Base-by-base conservation (phyloP, 1,139 yeast genomes). In the Suhomyces maxii region DNA sequence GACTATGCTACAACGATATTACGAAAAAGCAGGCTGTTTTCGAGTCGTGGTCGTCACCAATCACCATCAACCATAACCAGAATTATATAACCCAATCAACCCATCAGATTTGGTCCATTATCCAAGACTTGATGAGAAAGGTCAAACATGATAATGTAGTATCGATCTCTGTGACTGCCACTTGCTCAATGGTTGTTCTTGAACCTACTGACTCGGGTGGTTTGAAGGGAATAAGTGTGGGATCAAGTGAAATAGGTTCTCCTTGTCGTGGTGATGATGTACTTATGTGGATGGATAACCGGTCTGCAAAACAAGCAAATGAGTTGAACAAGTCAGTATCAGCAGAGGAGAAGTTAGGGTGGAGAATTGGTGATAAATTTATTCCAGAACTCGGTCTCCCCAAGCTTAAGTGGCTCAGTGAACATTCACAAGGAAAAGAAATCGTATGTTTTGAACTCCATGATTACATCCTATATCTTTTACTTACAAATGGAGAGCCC, bases 271-370 rank as follows among this genome's bases (percentile, higher is more conserved):
- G 56, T 9, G 70, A 71, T 36, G 80, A 80, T 54, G 67, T 81
- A 2, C 65, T 82, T 7, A 66, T 82, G 44, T 82, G 86, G 86
- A 82, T 81, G 86, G 86, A 82, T 53, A 65, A 68, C n/a, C 59
- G 79, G 42, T 64, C 82, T 7, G 50, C 45, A 1, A 42, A 53
- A 3, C 75, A 78, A 52, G 58, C 76, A 2, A 37, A 46, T 3
- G 44, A 53, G n/a, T 56, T 79, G 12, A 75, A 75, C 45, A 25
- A 48, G 6, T 42, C 11, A 2, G 50, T 65, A 34, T 39, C 34
- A 9, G 35, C 41, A 36, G 12, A 26, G 38, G 6, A 33, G 6
- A 28, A 37, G 12, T 7, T 13, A 11, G 11, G 18, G 8, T 38
- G 26, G 42, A 32, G 57, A 2, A 57, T 77, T 13, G 82, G 84